Evolutionary conservation across 208 protist genomes (phyloP).

Genomic region (Leishmania aethiopica): DNA sequence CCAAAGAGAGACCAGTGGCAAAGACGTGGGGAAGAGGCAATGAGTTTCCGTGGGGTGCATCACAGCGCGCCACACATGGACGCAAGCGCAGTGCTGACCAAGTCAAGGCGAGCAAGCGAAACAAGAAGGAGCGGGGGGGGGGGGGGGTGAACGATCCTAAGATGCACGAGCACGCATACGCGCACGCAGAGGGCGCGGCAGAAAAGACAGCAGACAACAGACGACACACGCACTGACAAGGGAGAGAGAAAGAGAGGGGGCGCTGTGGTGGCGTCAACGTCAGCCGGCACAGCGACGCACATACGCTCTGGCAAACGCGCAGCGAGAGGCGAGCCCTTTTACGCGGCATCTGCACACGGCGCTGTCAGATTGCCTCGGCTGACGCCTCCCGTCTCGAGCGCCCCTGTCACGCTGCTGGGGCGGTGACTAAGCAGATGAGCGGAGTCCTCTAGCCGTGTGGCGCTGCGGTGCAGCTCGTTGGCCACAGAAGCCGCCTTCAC

Average conservation of each 20-base stretch:
- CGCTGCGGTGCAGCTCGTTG: constrained; percentile 26
- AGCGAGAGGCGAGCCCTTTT: not conserved
- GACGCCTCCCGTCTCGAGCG: constrained; percentile 18
- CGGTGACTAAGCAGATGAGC: constrained; percentile 11
- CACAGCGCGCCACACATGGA: not conserved
- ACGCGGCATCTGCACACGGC: constrained; percentile 1
- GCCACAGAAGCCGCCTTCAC: constrained; percentile 13
- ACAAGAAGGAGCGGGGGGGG: not conserved
- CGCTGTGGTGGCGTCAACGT: not conserved
- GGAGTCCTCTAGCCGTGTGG: constrained; percentile 15
- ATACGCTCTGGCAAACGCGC: not conserved
- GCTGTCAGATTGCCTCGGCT: constrained; percentile 13
- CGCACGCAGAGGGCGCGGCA: not conserved
- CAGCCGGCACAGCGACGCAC: not conserved
- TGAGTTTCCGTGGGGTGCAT: not conserved
- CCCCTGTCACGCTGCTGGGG: constrained; percentile 1
- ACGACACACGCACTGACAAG: not conserved
- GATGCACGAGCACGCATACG: not conserved
- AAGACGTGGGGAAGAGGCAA: not conserved
- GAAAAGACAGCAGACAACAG: too few relatives aligned
- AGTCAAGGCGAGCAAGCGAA: not conserved
- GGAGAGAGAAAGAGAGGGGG: not conserved
- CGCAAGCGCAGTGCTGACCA: not conserved
- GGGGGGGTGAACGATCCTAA: not conserved
- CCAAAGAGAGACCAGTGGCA: not conserved